These are phyloP conservation scores for Corrigiola litoralis DNA, from an alignment of 179 eudicot species.

Conservation along the genomic window DNA sequence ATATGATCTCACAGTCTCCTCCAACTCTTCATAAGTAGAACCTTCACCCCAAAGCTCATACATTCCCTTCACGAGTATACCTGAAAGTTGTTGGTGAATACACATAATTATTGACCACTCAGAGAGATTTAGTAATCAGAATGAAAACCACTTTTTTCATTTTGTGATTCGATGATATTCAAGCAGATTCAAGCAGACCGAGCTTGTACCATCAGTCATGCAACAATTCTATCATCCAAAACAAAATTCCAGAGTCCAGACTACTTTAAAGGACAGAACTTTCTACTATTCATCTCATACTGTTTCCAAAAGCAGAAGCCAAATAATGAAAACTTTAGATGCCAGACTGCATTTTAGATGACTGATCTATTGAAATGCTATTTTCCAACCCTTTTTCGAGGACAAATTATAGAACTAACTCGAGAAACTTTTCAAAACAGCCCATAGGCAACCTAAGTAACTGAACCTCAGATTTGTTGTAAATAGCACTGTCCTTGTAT, in stretches of 20 bases:
- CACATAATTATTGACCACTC: background rate
- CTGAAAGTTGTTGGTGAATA: slow-evolving; percentile 39
- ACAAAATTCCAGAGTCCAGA: background rate
- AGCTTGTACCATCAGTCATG: background rate
- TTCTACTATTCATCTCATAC: no score
- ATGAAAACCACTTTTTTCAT: background rate
- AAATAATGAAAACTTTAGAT: background rate
- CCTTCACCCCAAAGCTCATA: slow-evolving; percentile 99
- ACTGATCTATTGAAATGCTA: background rate
- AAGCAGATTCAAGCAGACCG: background rate
- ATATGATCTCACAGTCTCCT: slow-evolving; percentile 65
- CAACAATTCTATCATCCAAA: background rate
- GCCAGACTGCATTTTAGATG: background rate
- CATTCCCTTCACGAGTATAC: slow-evolving; percentile 95
- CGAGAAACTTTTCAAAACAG: background rate
- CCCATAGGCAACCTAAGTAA: background rate
- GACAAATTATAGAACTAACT: background rate
- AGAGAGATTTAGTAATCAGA: background rate
- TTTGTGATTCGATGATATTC: background rate
- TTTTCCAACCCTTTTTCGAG: background rate
- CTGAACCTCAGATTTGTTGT: no score
- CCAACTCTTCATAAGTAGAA: slow-evolving; percentile 61
- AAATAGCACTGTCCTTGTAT: no score
- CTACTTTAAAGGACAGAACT: background rate
- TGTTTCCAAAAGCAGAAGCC: background rate